phyloP scores from a whole-genome alignment of 148 eudicot species.

The Tetragonia tetragonoides region DNA sequence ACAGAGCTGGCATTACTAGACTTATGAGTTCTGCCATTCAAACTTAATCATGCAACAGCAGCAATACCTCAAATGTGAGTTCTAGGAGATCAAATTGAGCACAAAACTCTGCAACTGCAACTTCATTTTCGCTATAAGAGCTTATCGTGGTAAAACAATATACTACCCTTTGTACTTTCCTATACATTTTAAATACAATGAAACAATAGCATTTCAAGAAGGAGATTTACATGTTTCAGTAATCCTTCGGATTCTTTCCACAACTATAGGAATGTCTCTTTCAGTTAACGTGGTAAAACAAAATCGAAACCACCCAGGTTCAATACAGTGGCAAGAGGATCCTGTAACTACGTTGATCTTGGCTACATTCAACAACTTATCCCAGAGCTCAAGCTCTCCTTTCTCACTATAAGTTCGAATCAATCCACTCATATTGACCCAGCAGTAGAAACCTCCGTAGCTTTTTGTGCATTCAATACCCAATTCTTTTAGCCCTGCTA shows the following conservation, averaged over 20 bases:
- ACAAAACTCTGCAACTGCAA: conserved; percentile 13
- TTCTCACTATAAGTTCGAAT: conserved; percentile 78
- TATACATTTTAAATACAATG: conserved; percentile 32
- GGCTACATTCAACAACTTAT: conserved; percentile 67
- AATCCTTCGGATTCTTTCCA: conserved; percentile 64
- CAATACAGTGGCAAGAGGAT: conserved; percentile 85
- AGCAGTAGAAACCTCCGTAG: conserved; percentile 64
- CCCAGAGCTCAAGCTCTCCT: conserved; percentile 95
- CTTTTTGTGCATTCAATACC: conserved; percentile 67
- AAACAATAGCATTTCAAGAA: conserved; percentile 34
- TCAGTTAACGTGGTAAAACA: conserved; percentile 64
- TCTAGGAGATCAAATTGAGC: conserved; percentile 6
- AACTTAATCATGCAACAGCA: not conserved
- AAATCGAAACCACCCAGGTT: conserved; percentile 89
- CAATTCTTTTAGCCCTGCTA: conserved; percentile 51
- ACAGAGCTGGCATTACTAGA: not conserved
- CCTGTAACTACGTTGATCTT: conserved; percentile 80
- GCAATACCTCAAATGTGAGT: not conserved
- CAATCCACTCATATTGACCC: conserved; percentile 85
- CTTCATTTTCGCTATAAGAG: conserved; percentile 4
- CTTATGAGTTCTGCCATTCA: no score
- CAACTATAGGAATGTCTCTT: conserved; percentile 57
- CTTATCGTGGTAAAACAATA: not conserved
- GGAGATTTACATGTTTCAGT: conserved; percentile 46
- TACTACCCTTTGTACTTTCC: conserved; percentile 22